phyloP scores from a whole-genome alignment of 1,284 basidiomycete genomes.

The Irpex sp. region DNA sequence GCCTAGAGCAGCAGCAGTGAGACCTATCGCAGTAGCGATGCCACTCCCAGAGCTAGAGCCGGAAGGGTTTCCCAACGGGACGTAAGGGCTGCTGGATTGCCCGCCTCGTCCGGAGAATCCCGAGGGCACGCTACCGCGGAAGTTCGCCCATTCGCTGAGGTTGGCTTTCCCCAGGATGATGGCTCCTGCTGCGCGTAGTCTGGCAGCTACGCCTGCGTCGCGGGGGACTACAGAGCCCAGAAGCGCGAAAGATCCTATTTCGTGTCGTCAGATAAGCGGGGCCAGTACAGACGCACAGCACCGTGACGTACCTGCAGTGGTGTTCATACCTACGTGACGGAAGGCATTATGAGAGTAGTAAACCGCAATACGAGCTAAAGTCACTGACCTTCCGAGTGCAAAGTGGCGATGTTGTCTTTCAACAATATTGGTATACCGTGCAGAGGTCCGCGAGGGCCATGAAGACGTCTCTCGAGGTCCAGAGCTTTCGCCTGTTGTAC shows the following conservation, averaged over 20 bases:
- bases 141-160: constrained; percentile 60
- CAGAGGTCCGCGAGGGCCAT: constrained; percentile 46
- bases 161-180: constrained; percentile 71
- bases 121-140: constrained; percentile 50
- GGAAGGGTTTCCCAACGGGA: constrained; percentile 55
- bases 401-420: constrained; percentile 66
- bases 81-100: constrained; percentile 59
- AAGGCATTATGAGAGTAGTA: background rate
- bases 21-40: constrained; percentile 58
- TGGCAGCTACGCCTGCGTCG: constrained; percentile 60
- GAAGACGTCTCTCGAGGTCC: constrained; percentile 48
- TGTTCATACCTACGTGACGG: constrained; percentile 54
- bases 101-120: constrained; percentile 70
- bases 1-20: constrained; percentile 57
- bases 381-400: constrained; percentile 28
- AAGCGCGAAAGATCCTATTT: constrained; percentile 50
- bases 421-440: constrained; percentile 72
- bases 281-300: too few species aligned
- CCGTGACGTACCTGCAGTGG: constrained; percentile 40
- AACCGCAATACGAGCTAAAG: constrained; percentile 16
- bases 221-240: constrained; percentile 55
- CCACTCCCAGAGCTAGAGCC: constrained; percentile 67
- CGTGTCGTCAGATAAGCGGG: too few species aligned
- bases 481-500: constrained; percentile 47
- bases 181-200: constrained; percentile 61